Conservation (phyloP, 1,284 basidiomycete species). For the Blastosporella zonata region DNA sequence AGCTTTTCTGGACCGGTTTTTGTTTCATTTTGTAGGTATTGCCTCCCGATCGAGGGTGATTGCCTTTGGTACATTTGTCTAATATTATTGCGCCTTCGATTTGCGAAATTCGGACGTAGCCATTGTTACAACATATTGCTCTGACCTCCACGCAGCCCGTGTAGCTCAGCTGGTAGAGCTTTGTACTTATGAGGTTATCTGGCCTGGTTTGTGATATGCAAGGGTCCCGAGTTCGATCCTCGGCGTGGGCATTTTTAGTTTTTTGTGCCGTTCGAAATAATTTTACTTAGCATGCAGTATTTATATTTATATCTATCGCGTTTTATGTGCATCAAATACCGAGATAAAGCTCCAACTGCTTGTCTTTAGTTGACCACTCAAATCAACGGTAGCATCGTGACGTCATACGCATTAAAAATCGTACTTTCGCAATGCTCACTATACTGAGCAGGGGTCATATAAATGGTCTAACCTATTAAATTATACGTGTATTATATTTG, state of each 20-base stretch:
- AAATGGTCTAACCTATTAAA: conserved; percentile 16
- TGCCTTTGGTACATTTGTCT: too few relatives aligned
- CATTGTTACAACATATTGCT: too few relatives aligned
- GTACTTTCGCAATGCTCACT: not conserved
- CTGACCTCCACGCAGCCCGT: conserved; percentile 31
- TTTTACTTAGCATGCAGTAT: too few relatives aligned
- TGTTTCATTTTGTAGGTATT: too few relatives aligned
- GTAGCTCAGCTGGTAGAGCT: conserved; percentile 54
- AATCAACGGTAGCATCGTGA: not conserved
- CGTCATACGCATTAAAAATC: not conserved
- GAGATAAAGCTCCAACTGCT: too few relatives aligned
- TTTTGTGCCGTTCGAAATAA: not conserved
- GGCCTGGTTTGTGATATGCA: conserved; percentile 37
- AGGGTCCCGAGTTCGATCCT: conserved; percentile 53
- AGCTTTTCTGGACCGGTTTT: too few relatives aligned
- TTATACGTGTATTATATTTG: conserved; percentile 34
- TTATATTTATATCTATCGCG: too few relatives aligned
- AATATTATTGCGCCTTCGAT: too few relatives aligned
- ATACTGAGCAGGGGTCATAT: not conserved
- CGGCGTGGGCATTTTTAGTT: conserved; percentile 41
- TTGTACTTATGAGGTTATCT: conserved; percentile 52
- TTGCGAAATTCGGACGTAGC: too few relatives aligned
- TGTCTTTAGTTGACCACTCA: too few relatives aligned
- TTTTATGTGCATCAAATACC: too few relatives aligned
- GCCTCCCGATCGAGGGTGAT: too few relatives aligned